phyloP scores from a whole-genome alignment of 768 basidiomycete species.

The Suillus clintonianus region DNA sequence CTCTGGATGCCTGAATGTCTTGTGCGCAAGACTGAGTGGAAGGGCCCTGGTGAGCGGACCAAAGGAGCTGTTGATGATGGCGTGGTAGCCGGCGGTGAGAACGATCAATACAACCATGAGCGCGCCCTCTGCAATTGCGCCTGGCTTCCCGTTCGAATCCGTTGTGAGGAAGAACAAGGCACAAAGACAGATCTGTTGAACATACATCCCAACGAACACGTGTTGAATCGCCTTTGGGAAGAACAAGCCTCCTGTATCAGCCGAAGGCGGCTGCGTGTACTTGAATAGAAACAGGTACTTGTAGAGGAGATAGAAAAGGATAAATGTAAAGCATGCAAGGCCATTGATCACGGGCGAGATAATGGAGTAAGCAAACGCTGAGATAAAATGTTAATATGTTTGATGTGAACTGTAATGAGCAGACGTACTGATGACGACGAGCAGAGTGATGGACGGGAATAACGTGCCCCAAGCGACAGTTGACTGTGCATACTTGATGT shows the following conservation, averaged over 20 bases:
- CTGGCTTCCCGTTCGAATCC: slow-evolving; percentile 50
- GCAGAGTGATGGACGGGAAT: slow-evolving; percentile 70
- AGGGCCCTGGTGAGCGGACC: slow-evolving; percentile 73
- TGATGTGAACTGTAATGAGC: background rate
- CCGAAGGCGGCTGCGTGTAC: slow-evolving; percentile 63
- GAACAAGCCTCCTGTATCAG: slow-evolving; percentile 91
- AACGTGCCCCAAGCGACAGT: slow-evolving; percentile 76
- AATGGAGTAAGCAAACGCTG: slow-evolving; percentile 79
- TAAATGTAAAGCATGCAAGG: slow-evolving; percentile 79
- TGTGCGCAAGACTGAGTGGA: slow-evolving; percentile 78
- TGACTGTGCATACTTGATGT: slow-evolving; percentile 75
- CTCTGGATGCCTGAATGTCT: slow-evolving; percentile 46
- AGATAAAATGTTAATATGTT: background rate
- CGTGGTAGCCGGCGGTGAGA: slow-evolving; percentile 75
- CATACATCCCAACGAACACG: slow-evolving; percentile 90
- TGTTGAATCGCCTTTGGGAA: slow-evolving; percentile 95
- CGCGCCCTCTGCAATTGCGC: slow-evolving; percentile 72
- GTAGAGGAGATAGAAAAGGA: slow-evolving; percentile 80
- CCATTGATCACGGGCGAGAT: slow-evolving; percentile 96
- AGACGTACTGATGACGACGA: slow-evolving; percentile 78
- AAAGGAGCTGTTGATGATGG: slow-evolving; percentile 77
- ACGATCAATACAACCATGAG: slow-evolving; percentile 85
- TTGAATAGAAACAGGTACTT: slow-evolving; percentile 87
- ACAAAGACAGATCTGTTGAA: slow-evolving; percentile 82
- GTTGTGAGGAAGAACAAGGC: slow-evolving; percentile 90